phyloP scores from a whole-genome alignment of 2,329 filamentous ascomycete species.

The Trichoderma sp. region DNA sequence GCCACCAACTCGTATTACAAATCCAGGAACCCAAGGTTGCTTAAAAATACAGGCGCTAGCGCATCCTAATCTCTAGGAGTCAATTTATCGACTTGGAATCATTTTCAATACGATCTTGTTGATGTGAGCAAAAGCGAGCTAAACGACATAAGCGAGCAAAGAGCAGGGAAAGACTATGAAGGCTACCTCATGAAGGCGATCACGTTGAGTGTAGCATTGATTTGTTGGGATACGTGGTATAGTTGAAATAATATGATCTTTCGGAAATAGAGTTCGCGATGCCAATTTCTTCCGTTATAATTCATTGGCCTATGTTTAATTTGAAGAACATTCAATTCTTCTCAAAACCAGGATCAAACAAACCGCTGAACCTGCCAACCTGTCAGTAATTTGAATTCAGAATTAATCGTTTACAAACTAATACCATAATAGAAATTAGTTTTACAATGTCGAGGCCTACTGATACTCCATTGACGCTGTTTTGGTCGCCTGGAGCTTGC shows the following conservation, averaged over 20 bases:
- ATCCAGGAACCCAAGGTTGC: neutral
- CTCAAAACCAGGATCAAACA: neutral
- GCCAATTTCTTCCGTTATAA: no score
- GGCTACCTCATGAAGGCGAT: accelerated
- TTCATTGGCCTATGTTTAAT: no score
- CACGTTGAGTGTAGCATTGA: neutral
- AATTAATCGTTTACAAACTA: no score
- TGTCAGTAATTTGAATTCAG: no score
- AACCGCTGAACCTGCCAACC: neutral
- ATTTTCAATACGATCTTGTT: neutral
- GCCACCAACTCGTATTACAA: neutral
- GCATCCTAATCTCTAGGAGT: neutral
- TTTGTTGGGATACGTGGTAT: neutral
- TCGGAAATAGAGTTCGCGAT: neutral
- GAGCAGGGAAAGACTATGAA: neutral
- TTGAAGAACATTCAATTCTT: neutral
- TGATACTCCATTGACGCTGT: neutral
- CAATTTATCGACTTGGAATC: neutral
- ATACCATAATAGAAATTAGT: no score
- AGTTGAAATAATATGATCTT: neutral
- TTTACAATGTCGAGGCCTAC: neutral
- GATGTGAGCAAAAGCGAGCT: neutral
- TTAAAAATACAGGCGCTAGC: neutral
- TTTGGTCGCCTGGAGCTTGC: neutral
- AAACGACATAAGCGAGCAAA: neutral